phyloP scores from a whole-genome alignment of 2,329 filamentous ascomycete genomes.

The Paramyrothecium sp. region DNA sequence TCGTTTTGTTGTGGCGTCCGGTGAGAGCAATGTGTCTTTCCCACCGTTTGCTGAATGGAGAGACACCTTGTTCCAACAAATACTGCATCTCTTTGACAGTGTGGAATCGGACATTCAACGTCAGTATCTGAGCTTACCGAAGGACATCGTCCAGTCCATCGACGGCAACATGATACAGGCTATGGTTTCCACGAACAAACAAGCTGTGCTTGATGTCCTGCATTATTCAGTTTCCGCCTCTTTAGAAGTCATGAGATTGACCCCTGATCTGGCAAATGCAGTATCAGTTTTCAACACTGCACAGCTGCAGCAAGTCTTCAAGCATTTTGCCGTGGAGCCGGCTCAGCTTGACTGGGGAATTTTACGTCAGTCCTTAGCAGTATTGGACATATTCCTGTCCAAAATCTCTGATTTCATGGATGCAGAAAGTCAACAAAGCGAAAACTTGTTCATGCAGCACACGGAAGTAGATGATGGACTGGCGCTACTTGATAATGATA shows the following conservation, averaged over 20 bases:
- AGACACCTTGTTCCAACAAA: conserved; percentile 54
- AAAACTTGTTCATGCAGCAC: conserved; percentile 35
- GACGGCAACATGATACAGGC: conserved; percentile 44
- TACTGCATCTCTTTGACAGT: conserved; percentile 56
- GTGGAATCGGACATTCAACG: conserved; percentile 55
- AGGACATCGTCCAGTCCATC: conserved; percentile 40
- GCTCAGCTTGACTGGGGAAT: conserved; percentile 48
- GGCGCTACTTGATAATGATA: conserved; percentile 44
- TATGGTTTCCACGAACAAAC: conserved; percentile 51
- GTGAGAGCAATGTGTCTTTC: conserved; percentile 47
- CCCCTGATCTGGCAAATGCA: conserved; percentile 43
- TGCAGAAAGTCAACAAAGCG: conserved; percentile 35
- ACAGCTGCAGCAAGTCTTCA: conserved; percentile 52
- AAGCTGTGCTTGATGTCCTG: conserved; percentile 52
- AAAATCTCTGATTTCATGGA: conserved; percentile 41
- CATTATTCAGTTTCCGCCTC: conserved; percentile 47
- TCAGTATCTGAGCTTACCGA: conserved; percentile 50
- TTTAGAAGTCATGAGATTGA: conserved; percentile 47
- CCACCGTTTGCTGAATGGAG: conserved; percentile 48
- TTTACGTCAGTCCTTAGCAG: conserved; percentile 42
- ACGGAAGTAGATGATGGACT: conserved; percentile 46
- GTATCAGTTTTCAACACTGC: conserved; percentile 48
- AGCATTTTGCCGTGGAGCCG: conserved; percentile 40
- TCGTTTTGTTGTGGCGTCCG: conserved; percentile 52
- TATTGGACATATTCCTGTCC: conserved; percentile 44